These are phyloP conservation scores for Hygrocybe punicea DNA, from an alignment of 768 basidiomycete genomes.

Conservation along the genomic window DNA sequence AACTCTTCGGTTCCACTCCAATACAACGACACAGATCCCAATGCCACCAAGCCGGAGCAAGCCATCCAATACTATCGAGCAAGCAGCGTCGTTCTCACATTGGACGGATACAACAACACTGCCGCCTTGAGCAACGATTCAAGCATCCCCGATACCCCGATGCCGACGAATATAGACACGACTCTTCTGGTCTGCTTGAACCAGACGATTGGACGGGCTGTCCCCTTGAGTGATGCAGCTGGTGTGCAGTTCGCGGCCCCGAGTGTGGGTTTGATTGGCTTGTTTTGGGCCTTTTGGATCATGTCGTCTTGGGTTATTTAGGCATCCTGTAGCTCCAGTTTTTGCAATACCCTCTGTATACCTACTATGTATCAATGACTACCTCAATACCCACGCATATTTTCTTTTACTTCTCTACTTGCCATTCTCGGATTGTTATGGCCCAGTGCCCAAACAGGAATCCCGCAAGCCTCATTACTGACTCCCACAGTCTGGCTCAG, in stretches of 20 bases:
- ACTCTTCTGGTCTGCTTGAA: constrained; percentile 51
- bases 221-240: constrained; percentile 21
- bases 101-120: constrained; percentile 61
- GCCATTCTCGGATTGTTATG: too few relatives aligned
- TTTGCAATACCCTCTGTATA: too few relatives aligned
- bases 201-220: constrained; percentile 44
- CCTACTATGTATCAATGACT: too few relatives aligned
- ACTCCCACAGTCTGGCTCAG: too few relatives aligned
- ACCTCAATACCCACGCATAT: too few relatives aligned
- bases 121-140: constrained; percentile 38
- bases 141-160: constrained; percentile 36
- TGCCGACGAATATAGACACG: constrained; percentile 46
- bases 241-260: constrained; percentile 13
- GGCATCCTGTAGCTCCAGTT: too few relatives aligned
- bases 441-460: too few relatives aligned
- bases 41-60: constrained; percentile 41
- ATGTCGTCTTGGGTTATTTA: background rate
- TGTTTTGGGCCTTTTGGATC: constrained; percentile 23
- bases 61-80: constrained; percentile 60
- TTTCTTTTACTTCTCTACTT: too few relatives aligned
- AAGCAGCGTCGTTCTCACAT: constrained; percentile 49
- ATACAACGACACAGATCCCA: constrained; percentile 24
- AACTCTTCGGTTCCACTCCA: constrained; percentile 28
- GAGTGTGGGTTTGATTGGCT: constrained; percentile 18
- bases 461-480: too few relatives aligned